A percentile compares a stretch with the other conserved stretches of the same genome.
Conservation (phyloP, 2,329 filamentous ascomycete species). For the Alternaria sp. region DNA sequence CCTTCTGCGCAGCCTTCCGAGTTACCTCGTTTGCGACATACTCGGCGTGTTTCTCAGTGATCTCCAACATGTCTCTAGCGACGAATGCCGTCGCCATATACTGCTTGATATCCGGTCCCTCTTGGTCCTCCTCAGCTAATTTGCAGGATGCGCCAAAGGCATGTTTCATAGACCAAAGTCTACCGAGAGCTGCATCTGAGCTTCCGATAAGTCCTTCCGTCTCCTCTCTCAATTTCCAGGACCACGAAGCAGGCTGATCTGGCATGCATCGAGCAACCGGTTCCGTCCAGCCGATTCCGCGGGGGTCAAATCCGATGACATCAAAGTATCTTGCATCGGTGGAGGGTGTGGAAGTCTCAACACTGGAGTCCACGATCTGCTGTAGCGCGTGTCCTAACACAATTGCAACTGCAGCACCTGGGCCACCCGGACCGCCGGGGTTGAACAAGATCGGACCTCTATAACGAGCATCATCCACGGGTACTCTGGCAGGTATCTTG, state of each 20-base stretch:
- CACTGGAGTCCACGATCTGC: conserved; percentile 39
- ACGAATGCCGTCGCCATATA: conserved; percentile 59
- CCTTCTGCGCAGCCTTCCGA: conserved; percentile 4
- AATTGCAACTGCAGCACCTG: conserved; percentile 48
- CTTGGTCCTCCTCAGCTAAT: conserved; percentile 29
- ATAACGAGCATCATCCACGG: conserved; percentile 50
- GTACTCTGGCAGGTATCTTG: conserved; percentile 46
- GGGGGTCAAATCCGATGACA: conserved; percentile 57
- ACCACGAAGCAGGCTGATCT: conserved; percentile 40
- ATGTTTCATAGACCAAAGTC: conserved; percentile 53
- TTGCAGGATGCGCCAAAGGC: conserved; percentile 48
- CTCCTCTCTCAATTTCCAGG: conserved; percentile 49
- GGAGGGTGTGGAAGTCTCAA: conserved; percentile 15
- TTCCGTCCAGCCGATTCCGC: conserved; percentile 51
- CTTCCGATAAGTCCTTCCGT: conserved; percentile 52
- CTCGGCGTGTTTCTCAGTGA: conserved; percentile 56
- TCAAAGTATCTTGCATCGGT: conserved; percentile 52
- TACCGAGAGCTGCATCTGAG: conserved; percentile 55
- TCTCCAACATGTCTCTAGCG: conserved; percentile 60
- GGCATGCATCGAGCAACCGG: conserved; percentile 50
- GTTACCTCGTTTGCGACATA: conserved; percentile 32
- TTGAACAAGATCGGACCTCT: conserved; percentile 55
- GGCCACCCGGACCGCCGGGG: conserved; percentile 56
- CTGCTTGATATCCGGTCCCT: conserved; percentile 51
- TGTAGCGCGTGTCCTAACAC: conserved; percentile 35